Conservation (phyloP, 768 basidiomycete species). For the Suillus subaureus region DNA sequence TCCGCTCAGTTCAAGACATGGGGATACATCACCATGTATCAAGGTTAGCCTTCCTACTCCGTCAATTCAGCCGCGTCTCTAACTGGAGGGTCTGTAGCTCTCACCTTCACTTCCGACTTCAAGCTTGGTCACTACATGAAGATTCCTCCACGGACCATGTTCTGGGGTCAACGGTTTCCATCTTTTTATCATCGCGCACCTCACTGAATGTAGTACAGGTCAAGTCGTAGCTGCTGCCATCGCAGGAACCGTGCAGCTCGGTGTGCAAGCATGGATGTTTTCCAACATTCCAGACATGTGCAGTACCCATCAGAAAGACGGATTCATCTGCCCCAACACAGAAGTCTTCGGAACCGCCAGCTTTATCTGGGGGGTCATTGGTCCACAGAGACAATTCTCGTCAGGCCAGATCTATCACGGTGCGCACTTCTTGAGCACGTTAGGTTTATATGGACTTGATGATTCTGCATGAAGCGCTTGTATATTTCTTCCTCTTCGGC, state of each 20-base stretch:
- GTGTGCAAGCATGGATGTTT: conserved; percentile 49
- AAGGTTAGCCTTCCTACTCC: conserved; percentile 37
- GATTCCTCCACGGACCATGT: conserved; percentile 34
- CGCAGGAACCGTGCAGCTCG: conserved; percentile 44
- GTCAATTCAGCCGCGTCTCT: conserved; percentile 53
- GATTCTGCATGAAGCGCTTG: conserved; percentile 35
- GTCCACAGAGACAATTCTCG: conserved; percentile 73
- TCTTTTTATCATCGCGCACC: not conserved
- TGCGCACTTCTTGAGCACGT: conserved; percentile 13
- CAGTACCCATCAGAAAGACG: conserved; percentile 49
- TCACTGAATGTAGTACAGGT: conserved; percentile 32
- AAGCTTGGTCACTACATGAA: conserved; percentile 34
- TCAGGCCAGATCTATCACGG: conserved; percentile 61
- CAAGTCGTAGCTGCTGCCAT: conserved; percentile 38
- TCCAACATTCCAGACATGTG: conserved; percentile 46
- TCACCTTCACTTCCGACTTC: conserved; percentile 38
- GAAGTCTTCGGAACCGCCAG: conserved; percentile 80
- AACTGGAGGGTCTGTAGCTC: conserved; percentile 45
- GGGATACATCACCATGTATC: conserved; percentile 66
- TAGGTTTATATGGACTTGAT: not conserved
- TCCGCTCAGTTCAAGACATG: conserved; percentile 58
- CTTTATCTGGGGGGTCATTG: conserved; percentile 83
- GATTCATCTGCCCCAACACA: conserved; percentile 71
- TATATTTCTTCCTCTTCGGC: conserved; percentile 81
- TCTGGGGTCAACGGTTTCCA: conserved; percentile 20